phyloP scores from a whole-genome alignment of 208 protist species.

The Crithidia brevicula region DNA sequence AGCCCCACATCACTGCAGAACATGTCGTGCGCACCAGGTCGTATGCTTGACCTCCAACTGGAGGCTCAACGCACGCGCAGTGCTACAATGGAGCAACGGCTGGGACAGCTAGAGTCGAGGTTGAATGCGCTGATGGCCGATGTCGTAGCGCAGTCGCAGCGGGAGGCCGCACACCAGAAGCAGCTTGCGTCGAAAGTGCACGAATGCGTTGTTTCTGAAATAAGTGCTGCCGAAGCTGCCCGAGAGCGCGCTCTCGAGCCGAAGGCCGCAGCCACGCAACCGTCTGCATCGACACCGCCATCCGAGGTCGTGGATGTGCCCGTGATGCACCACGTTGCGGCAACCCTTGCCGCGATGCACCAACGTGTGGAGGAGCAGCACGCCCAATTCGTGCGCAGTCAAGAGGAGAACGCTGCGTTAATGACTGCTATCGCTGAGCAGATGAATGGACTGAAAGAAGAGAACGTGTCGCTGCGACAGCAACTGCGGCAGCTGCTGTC shows the following conservation, averaged over 20 bases:
- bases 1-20: not conserved
- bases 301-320: not conserved
- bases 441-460: constrained; percentile 26
- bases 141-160: constrained; percentile 32
- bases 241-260: not conserved
- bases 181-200: constrained; percentile 1
- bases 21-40: not conserved
- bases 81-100: constrained; percentile 28
- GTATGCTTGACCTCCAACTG: constrained; percentile 9
- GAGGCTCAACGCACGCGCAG: constrained; percentile 30
- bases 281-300: not conserved
- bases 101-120: constrained; percentile 39
- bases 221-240: not conserved
- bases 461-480: constrained; percentile 15
- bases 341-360: constrained; percentile 36
- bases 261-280: not conserved
- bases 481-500: constrained; percentile 12
- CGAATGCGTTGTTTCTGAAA: constrained; percentile 6
- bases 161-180: constrained; percentile 1
- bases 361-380: constrained; percentile 42
- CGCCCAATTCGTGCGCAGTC: constrained; percentile 24
- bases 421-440: constrained; percentile 34
- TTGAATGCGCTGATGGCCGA: constrained; percentile 48
- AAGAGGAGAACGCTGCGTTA: constrained; percentile 29
- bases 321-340: constrained; percentile 34